A percentile compares a stretch with the other conserved stretches of the same genome.
phyloP scores from a whole-genome alignment of 306 rosid species.

The Rubus parviflorus region DNA sequence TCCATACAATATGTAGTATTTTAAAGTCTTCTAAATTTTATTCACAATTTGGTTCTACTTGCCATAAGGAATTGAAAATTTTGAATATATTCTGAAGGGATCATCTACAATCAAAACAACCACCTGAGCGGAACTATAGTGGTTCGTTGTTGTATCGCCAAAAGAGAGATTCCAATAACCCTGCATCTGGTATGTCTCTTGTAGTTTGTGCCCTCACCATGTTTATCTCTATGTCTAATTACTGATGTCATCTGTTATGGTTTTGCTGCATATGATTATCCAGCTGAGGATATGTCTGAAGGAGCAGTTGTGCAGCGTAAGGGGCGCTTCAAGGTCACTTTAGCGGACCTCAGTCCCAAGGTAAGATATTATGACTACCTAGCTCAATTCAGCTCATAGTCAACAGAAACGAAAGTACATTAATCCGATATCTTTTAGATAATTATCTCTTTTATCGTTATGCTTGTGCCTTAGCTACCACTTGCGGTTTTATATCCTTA shows the following conservation, averaged over 20 bases:
- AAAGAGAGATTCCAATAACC: constrained; percentile 64
- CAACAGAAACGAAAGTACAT: background rate
- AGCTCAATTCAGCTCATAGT: background rate
- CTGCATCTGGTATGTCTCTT: constrained; percentile 56
- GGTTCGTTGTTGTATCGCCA: constrained; percentile 77
- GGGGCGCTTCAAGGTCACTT: constrained; percentile 93
- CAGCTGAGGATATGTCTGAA: constrained; percentile 87
- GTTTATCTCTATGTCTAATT: constrained; percentile 8
- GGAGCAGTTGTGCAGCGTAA: constrained; percentile 79
- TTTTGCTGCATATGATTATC: constrained; percentile 12
- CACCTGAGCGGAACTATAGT: constrained; percentile 68
- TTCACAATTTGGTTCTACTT: background rate
- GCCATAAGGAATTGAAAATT: constrained; percentile 20
- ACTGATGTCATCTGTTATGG: background rate
- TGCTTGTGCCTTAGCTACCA: background rate
- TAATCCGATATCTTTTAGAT: background rate
- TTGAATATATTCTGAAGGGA: constrained; percentile 61
- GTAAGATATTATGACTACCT: constrained; percentile 32
- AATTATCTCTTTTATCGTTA: background rate
- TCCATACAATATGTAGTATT: background rate
- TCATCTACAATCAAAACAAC: constrained; percentile 55
- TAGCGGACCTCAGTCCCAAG: constrained; percentile 81
- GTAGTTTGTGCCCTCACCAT: constrained; percentile 15
- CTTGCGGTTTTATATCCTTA: background rate
- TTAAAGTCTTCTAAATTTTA: background rate